phyloP scores from a whole-genome alignment of 129 eudicot species.

The Pittosporum tobira region DNA sequence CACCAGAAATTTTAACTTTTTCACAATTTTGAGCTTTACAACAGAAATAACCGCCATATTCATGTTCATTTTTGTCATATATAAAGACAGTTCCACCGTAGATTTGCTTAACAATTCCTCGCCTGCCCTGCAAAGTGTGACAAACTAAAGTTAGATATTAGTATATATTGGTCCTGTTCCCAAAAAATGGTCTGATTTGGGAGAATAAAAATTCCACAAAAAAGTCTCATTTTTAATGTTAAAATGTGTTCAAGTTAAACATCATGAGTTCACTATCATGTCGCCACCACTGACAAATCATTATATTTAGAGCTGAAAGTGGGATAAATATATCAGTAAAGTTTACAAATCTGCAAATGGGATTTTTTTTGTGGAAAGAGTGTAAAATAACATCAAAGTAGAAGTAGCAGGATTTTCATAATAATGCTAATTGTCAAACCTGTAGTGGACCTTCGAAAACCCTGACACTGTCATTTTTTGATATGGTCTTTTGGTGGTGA shows the following conservation, averaged over 20 bases:
- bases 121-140: slow-evolving; percentile 50
- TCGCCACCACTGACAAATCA: too few species aligned
- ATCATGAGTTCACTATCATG: too few species aligned
- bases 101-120: slow-evolving; percentile 68
- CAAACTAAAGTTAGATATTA: slow-evolving; percentile 7
- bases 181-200: too few species aligned
- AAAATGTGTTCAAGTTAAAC: too few species aligned
- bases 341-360: too few species aligned
- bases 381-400: neutral
- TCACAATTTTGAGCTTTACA: slow-evolving; percentile 65
- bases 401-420: neutral
- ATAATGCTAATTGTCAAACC: slow-evolving; percentile 38
- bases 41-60: slow-evolving; percentile 65
- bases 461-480: slow-evolving; percentile 46
- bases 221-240: too few species aligned
- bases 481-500: slow-evolving; percentile 50
- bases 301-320: too few species aligned
- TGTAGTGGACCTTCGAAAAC: slow-evolving; percentile 74
- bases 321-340: slow-evolving; percentile 2
- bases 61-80: slow-evolving; percentile 56
- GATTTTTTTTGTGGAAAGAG: too few species aligned
- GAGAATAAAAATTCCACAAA: too few species aligned
- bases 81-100: slow-evolving; percentile 65
- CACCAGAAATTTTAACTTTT: slow-evolving; percentile 41
- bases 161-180: too few species aligned